A percentile compares a stretch with the other conserved stretches of the same genome.
Evolutionary conservation across 345 rosid genomes (phyloP).

Genomic region (Diplotaxis tenuifolia): DNA sequence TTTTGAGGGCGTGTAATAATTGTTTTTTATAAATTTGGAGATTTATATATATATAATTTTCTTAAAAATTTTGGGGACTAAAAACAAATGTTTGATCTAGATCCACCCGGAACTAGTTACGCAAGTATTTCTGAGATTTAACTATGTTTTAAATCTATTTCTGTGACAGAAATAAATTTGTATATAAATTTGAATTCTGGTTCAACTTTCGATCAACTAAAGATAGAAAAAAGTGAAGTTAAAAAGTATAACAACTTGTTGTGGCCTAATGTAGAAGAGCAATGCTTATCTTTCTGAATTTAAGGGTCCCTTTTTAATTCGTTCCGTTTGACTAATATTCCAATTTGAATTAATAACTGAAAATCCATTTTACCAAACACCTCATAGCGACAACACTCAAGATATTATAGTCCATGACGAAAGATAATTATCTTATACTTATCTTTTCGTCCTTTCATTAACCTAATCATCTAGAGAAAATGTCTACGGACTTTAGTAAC

Average conservation of each 20-base stretch:
- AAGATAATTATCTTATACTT: conserved; percentile 33
- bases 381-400: conserved; percentile 33
- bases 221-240: neutral
- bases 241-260: conserved; percentile 4
- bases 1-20: no score
- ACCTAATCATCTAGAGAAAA: conserved; percentile 22
- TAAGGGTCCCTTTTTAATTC: conserved; percentile 31
- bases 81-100: no score
- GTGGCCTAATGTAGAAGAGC: conserved; percentile 15
- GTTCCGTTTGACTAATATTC: conserved; percentile 36
- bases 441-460: conserved; percentile 33
- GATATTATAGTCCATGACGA: conserved; percentile 22
- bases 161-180: neutral
- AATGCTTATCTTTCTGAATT: conserved; percentile 21
- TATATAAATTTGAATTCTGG: neutral
- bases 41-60: no score
- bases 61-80: no score
- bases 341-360: conserved; percentile 26
- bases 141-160: neutral
- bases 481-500: conserved; percentile 18
- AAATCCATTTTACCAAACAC: conserved; percentile 37
- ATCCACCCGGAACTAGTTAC: no score
- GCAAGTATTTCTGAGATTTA: neutral
- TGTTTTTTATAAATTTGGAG: no score
- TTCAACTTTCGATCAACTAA: neutral